These are phyloP conservation scores for Trametes villosa DNA, from an alignment of 768 basidiomycete genomes.

Conservation along the genomic window DNA sequence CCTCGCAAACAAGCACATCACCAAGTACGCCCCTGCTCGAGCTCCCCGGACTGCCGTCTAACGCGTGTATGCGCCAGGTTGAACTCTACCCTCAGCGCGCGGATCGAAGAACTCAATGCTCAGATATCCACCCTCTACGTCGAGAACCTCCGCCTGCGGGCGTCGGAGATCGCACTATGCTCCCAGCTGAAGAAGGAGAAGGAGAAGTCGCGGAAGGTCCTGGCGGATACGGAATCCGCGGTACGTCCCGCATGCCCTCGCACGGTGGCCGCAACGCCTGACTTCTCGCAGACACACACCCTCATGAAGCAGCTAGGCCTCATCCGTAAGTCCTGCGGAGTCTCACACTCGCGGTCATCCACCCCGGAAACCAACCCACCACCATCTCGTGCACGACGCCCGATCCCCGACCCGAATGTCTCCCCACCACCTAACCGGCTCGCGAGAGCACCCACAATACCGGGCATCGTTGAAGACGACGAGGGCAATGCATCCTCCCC, in stretches of 20 bases:
- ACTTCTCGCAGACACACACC: constrained; percentile 29
- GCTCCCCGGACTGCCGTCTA: neutral
- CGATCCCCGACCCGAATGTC: constrained; percentile 44
- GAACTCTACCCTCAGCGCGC: constrained; percentile 82
- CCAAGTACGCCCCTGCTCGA: constrained; percentile 57
- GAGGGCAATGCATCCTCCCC: constrained; percentile 48
- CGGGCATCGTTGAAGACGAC: constrained; percentile 71
- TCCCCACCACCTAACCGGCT: constrained; percentile 59
- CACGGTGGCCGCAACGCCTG: neutral
- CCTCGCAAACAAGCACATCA: constrained; percentile 90
- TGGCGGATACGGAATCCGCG: constrained; percentile 75
- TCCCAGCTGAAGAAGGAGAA: constrained; percentile 81
- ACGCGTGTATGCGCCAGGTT: constrained; percentile 49
- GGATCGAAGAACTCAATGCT: constrained; percentile 82
- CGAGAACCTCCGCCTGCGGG: constrained; percentile 81
- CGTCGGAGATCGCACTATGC: constrained; percentile 77
- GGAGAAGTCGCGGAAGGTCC: constrained; percentile 72
- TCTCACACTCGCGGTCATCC: constrained; percentile 35
- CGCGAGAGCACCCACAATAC: constrained; percentile 67
- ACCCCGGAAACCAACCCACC: constrained; percentile 42
- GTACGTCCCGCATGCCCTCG: constrained; percentile 45
- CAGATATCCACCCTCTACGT: constrained; percentile 82
- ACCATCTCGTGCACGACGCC: constrained; percentile 56
- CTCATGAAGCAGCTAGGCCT: constrained; percentile 67
- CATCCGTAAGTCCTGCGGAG: constrained; percentile 65